Base-by-base conservation (phyloP, 495 filamentous ascomycete species). In the Pseudomonodictys pantanalensis region DNA sequence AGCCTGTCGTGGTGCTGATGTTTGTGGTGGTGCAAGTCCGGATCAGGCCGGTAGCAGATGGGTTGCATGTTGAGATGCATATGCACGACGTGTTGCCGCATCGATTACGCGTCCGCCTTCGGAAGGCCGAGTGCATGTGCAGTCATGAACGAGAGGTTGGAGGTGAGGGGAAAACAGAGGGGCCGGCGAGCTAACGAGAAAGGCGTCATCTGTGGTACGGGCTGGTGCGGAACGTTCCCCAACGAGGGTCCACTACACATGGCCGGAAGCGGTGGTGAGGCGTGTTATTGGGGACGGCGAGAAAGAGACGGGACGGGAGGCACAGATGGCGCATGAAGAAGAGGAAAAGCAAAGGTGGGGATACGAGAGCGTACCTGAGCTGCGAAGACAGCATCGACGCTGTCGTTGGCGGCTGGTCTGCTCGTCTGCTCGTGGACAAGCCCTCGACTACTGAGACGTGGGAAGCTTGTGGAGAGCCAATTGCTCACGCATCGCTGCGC, bases 371-470 rank as follows among this genome's bases (percentile, higher is more conserved):
- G 68, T 73, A 88, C 85, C 79, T 87, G 85, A 30, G 86, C 83
- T 55, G 75, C 78, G 69, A 88, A 75, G 15, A 85, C 77, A 17
- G 74, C 83, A 75, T 88, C 83, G 22, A 77, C 83, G 75, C 79
- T 83, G 43, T 73, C 79, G 49, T 78, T 72, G 41, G 76, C 77
- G 10, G 83, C 62, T 6, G 77, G 78, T 64, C 85, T 80, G 38
- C 70, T 68, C 8, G 78, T 64, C 85, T 80, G 38, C 70, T 68
- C 8, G 69, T 76, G 17, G 85, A 82, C 29, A 77, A 74, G 3
- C 85, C 85, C 42, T 83, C 73, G 43, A 75, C 28, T 23, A 81
- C 76, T 9, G 68, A 68, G 0, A 87, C 80, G 3, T 75, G 72
- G 50, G 39, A 88, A 69, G 11, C 70, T 30, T 69, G 87, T 88